Base-by-base conservation (phyloP, 371 early-diverging fungal species). In the Blakeslea trispora region DNA sequence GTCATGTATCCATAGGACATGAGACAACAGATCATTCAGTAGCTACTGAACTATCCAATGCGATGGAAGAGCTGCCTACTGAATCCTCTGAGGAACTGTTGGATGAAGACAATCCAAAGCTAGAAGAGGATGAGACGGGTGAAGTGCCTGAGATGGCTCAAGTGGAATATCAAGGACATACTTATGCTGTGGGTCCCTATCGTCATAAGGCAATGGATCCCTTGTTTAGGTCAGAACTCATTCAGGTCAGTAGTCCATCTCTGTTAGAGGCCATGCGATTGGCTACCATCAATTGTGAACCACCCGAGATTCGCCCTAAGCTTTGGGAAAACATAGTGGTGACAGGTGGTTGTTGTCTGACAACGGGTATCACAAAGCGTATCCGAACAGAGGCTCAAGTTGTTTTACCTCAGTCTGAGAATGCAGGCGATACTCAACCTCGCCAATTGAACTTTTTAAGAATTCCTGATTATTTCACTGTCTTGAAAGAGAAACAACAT, bases 291-390 rank as follows among this genome's bases (percentile, higher is more conserved):
- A 77, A 77, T 14, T 84, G 89, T 55, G 95, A 96, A 52, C 79
- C 80, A 19, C 71, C 87, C 2, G 93, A 91, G 45, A 88, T 85
- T 55, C 83, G 94, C 42, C 78, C 83, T 24, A 65, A 75, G 32
- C 66, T 96, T 28, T 94, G 92, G 92, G 96, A 96, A 63, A 82
- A 80, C 55, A 79, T 93, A 18, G 75, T 87, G 11, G 45, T 91
- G 8, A 85, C 89, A 0, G 94, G 94, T 22, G 94, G 91, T 0
- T 68, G 77, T 32, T 64, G 71, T 22, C 49, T 61, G 44, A 61
- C 65, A 15, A 14, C 55, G 17, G 72, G 56, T 37, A 55, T 64
- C 15, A 59, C 57, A 45, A 74, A 81, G 46, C 79, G 91, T 18
- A 63, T 91, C 50, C 86, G 90, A 55, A 59, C 68, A 0, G 89